phyloP scores from a whole-genome alignment of 441 rosid genomes.

The Corymbia citriodora region DNA sequence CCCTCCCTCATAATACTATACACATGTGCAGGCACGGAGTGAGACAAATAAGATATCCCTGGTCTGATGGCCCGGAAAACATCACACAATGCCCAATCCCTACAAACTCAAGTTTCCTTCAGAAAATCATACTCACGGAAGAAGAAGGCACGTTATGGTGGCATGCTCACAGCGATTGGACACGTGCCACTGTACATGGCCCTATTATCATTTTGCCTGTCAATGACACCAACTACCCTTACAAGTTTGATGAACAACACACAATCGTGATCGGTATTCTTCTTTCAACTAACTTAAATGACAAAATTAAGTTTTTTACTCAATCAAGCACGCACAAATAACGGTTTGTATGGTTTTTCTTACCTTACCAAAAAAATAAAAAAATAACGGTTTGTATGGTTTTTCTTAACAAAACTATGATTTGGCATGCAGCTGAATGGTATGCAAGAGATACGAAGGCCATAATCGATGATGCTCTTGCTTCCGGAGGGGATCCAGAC shows the following conservation, averaged over 20 bases:
- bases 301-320: neutral
- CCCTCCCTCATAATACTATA: neutral
- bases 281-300: neutral
- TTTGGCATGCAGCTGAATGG: neutral
- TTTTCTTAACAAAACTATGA: neutral
- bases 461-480: neutral
- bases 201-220: neutral
- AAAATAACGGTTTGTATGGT: neutral
- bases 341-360: neutral
- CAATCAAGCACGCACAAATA: neutral
- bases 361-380: too few relatives aligned
- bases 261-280: neutral
- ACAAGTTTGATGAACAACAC: neutral
- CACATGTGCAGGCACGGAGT: neutral
- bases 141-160: neutral
- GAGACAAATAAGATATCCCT: neutral
- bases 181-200: neutral
- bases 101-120: neutral
- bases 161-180: neutral
- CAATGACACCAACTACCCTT: neutral
- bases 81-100: neutral
- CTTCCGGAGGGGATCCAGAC: neutral
- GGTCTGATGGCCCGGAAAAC: neutral
- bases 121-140: neutral
- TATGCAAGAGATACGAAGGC: neutral